Base-by-base conservation (phyloP, 2,329 filamentous ascomycete species). In the Colletotrichum cuscutae region DNA sequence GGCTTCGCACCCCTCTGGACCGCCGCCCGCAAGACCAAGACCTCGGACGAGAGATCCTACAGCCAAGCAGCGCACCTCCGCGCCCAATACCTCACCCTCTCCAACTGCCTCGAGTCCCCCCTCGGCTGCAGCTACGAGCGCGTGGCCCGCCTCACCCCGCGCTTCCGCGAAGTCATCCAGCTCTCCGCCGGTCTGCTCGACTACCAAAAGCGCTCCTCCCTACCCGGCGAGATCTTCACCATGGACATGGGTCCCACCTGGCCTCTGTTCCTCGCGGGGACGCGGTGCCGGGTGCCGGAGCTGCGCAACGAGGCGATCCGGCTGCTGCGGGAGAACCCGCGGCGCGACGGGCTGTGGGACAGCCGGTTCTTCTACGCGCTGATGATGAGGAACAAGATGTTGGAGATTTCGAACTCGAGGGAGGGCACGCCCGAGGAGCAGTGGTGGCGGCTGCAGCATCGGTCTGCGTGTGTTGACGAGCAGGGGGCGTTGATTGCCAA, bases 271-370 rank as follows among this genome's bases (percentile, higher is more conserved):
- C 52, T 77, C n/a, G 75, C 76, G 19, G 73, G 78, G 3, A 76
- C 74, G 68, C 77, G 77, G 42, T 80, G 78, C 58, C 74, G 76
- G 4, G 74, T 77, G 35, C 64, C 73, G 15, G 72, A 71, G 4
- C 74, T 80, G 62, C 76, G 78, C 19, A 70, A 77, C 19, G 76
- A 78, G 32, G 78, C 79, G 26, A 70, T 77, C 30, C 62, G 72
- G 13, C 67, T 81, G n/a, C 75, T 81, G 26, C 63, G 74, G 9
- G 62, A 63, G 22, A 75, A 78, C 35, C 78, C 77, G 19, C 73
- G 77, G n/a, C 73, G 76, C n/a, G 79, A 80, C 70, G 77, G 77
- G 1, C 77, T 80, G 35, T 79, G 77, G 77, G 77, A 79, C 53
- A 77, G 71, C 30, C 74, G 76, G 19, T 68, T 75, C 13, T 65